A percentile compares a stretch with the other conserved stretches of the same genome.
These are phyloP conservation scores for Geranium rotundifolium DNA, from an alignment of 345 rosid genomes.

Conservation along the genomic window DNA sequence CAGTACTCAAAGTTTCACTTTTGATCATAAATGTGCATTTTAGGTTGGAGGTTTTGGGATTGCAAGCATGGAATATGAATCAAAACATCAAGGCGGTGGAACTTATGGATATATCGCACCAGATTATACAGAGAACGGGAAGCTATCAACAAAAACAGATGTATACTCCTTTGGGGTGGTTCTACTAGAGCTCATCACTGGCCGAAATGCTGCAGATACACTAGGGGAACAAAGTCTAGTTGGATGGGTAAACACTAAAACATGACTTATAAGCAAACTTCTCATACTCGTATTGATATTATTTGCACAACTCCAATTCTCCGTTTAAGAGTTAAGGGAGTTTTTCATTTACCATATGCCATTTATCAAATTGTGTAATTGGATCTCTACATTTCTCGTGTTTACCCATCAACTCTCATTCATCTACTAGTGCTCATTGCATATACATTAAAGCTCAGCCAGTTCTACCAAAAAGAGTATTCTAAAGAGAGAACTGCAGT, in stretches of 20 bases:
- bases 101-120: slow-evolving; percentile 17
- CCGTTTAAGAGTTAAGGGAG: too few relatives aligned
- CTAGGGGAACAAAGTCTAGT: slow-evolving; percentile 8
- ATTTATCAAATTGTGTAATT: too few relatives aligned
- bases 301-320: too few relatives aligned
- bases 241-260: slow-evolving; percentile 21
- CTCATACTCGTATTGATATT: neutral
- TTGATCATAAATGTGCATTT: neutral
- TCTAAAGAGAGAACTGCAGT: too few relatives aligned
- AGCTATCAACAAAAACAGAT: slow-evolving; percentile 19
- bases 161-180: slow-evolving; percentile 28
- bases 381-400: too few relatives aligned
- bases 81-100: slow-evolving; percentile 1
- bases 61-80: neutral
- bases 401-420: too few relatives aligned
- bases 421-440: too few relatives aligned
- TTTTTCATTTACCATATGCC: too few relatives aligned
- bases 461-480: too few relatives aligned
- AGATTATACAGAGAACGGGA: slow-evolving; percentile 17
- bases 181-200: slow-evolving; percentile 31
- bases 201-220: slow-evolving; percentile 12
- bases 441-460: too few relatives aligned
- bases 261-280: neutral
- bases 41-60: slow-evolving; percentile 26
- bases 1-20: neutral